Base-by-base conservation (phyloP, 148 eudicot species). In the Fagopyrum esculentum region DNA sequence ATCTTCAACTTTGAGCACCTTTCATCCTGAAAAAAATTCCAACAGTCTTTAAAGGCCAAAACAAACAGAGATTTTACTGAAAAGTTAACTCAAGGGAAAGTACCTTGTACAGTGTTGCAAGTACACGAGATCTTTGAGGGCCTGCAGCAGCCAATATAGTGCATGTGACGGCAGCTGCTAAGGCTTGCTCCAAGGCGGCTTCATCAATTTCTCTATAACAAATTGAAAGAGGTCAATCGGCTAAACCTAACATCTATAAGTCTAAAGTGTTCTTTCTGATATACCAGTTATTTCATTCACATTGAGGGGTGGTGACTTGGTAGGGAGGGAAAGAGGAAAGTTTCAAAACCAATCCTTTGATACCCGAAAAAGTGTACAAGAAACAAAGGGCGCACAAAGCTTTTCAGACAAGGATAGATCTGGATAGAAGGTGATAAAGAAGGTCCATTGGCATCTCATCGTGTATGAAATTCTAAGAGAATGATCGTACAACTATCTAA, bases 101-200 rank as follows among this genome's bases (percentile, higher is more conserved):
- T 83, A 94, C 97, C 89, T 94, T 94, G 87, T 94, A 95, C 75
- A 95, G 79, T 50, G 97, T 95, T 26, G 97, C 97, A 80, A 95
- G 94, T 77, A 95, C 98, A 70, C 98, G 96, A 75, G 98, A 95
- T 26, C 98, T 89, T 77, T 87, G 96, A 70, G 98, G 97, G 17
- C 98, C 98, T 54, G 98, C 98, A 80, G 93, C 98, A 79, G 98
- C 98, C 93, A 95, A 87, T 80, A 95, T 92, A 61, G 98, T 95
- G 82, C 98, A 95, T 26, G 96, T 95, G 45, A 95, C 89, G 43
- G 98, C 98, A 82, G 98, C 93, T 80, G 98, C 81, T 69, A 92
- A 70, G 71, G 98, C 97, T 84, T 89, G 98, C 85, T 95, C 98
- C 71, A 95, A 79, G 15, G 97, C 97, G 77, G 86, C 92, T 80